These are phyloP conservation scores for Heritiera littoralis DNA, from an alignment of 345 rosid genomes.

Conservation along the genomic window DNA sequence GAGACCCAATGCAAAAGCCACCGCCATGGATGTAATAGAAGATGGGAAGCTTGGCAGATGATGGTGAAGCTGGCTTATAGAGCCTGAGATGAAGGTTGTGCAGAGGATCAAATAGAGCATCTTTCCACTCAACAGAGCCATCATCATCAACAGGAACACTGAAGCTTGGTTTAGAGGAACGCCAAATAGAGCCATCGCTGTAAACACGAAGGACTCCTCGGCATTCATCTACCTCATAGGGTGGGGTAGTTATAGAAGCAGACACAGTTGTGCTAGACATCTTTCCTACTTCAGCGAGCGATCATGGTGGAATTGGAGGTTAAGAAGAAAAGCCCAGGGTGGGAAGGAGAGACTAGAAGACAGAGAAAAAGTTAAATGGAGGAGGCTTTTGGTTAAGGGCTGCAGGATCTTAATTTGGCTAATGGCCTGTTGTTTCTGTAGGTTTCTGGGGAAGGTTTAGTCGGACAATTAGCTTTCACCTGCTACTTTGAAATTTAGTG, in stretches of 20 bases:
- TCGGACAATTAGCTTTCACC: constrained; percentile 1
- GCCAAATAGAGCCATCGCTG: constrained; percentile 61
- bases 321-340: not conserved
- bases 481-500: not conserved
- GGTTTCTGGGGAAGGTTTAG: not conserved
- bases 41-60: constrained; percentile 39
- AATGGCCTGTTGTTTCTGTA: constrained; percentile 7
- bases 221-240: constrained; percentile 56
- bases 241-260: not conserved
- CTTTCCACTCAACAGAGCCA: constrained; percentile 65
- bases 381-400: constrained; percentile 7
- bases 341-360: not conserved
- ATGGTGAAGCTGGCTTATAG: constrained; percentile 43
- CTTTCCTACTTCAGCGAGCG: not conserved
- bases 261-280: constrained; percentile 1
- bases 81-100: constrained; percentile 49
- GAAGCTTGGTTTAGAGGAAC: constrained; percentile 56
- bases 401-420: not conserved
- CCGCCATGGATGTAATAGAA: constrained; percentile 66
- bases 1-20: constrained; percentile 65
- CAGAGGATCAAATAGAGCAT: constrained; percentile 39
- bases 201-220: constrained; percentile 60
- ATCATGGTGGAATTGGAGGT: not conserved
- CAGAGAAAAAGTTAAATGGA: constrained; percentile 8
- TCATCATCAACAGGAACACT: constrained; percentile 46